These are phyloP conservation scores for Alternaria gansuensis DNA, from an alignment of 2,329 filamentous ascomycete species.

Conservation along the genomic window DNA sequence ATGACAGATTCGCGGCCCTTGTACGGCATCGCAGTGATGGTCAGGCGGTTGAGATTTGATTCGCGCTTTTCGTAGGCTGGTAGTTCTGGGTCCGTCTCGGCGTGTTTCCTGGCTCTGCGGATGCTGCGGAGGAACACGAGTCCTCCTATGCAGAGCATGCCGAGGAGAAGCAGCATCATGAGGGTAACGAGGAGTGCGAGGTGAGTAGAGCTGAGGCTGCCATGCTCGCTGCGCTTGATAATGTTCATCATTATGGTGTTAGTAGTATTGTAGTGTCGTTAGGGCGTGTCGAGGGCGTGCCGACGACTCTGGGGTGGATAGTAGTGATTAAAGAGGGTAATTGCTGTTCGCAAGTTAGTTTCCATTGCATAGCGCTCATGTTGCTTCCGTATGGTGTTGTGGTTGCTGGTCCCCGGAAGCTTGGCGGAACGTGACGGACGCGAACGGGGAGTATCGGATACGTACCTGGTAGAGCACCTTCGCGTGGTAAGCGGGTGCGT, in stretches of 20 bases:
- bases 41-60: conserved; percentile 66
- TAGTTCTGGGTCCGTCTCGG: conserved; percentile 61
- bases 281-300: conserved; percentile 35
- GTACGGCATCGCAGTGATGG: conserved; percentile 57
- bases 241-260: conserved; percentile 54
- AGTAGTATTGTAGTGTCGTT: conserved; percentile 28
- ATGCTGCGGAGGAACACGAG: conserved; percentile 78
- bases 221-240: conserved; percentile 59
- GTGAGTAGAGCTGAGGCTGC: conserved; percentile 67
- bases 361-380: conserved; percentile 9
- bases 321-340: conserved; percentile 41
- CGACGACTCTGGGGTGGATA: conserved; percentile 23
- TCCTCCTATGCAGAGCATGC: conserved; percentile 70
- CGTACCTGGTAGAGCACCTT: conserved; percentile 41
- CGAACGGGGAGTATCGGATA: conserved; percentile 29
- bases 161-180: conserved; percentile 78
- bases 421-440: conserved; percentile 32
- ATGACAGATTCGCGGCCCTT: conserved; percentile 73
- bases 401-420: conserved; percentile 17
- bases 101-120: conserved; percentile 58
- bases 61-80: conserved; percentile 72
- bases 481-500: conserved; percentile 20
- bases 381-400: conserved; percentile 26
- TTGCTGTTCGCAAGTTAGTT: conserved; percentile 39
- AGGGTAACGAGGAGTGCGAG: conserved; percentile 82